Evolutionary conservation across 1,139 yeast species (phyloP).

Genomic region (Saccharomyces hybrid): DNA sequence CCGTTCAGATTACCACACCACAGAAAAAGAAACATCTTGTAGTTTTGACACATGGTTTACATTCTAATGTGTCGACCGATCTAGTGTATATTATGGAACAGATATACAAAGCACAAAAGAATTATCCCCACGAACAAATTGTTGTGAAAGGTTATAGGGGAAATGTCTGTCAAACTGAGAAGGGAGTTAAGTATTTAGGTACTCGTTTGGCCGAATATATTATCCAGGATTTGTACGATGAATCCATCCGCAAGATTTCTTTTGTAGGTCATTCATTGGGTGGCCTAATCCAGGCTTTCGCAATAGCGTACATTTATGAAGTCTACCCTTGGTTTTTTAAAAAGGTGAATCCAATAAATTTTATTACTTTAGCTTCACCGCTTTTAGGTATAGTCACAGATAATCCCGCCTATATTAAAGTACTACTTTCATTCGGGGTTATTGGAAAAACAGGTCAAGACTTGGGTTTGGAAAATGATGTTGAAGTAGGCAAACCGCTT

Average conservation of each 20-base stretch:
- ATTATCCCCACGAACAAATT: conserved; percentile 45
- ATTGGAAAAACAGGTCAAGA: conserved; percentile 93
- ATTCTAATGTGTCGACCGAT: conserved; percentile 81
- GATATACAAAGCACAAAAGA: conserved; percentile 45
- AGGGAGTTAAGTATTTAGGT: conserved; percentile 82
- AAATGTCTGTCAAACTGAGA: conserved; percentile 80
- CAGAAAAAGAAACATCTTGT: conserved; percentile 17
- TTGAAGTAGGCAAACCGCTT: conserved; percentile 48
- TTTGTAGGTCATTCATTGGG: conserved; percentile 89
- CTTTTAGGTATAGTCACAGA: conserved; percentile 73
- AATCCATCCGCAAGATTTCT: conserved; percentile 53
- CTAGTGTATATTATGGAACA: conserved; percentile 77
- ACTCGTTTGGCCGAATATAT: conserved; percentile 71
- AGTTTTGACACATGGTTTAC: conserved; percentile 73
- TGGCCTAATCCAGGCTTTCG: conserved; percentile 82
- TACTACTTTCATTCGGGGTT: conserved; percentile 77
- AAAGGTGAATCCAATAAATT: conserved; percentile 60
- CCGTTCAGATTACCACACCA: conserved; percentile 37
- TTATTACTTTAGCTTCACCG: conserved; percentile 79
- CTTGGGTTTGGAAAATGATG: conserved; percentile 46
- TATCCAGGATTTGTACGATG: conserved; percentile 46
- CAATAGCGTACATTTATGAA: conserved; percentile 68
- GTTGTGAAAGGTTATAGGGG: conserved; percentile 77
- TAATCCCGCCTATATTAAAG: conserved; percentile 76
- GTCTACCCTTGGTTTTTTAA: conserved; percentile 66